These are phyloP conservation scores for Pelargonium myrrhifolium DNA, from an alignment of 441 rosid species.

Conservation along the genomic window DNA sequence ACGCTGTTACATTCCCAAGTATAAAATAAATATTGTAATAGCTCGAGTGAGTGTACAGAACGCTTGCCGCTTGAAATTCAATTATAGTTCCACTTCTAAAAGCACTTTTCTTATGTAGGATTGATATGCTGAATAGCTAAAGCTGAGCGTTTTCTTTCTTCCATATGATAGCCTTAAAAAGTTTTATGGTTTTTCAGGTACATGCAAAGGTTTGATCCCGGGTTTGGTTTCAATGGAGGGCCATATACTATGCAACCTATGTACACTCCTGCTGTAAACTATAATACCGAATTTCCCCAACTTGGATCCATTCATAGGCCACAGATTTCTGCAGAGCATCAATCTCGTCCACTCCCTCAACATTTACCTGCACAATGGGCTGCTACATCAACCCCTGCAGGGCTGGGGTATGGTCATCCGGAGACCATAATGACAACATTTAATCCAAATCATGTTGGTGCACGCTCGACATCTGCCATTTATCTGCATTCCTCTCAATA, in stretches of 20 bases:
- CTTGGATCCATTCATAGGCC: constrained; percentile 56
- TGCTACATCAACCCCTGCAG: constrained; percentile 42
- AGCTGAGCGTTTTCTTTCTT: constrained; percentile 2
- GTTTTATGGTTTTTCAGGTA: constrained; percentile 37
- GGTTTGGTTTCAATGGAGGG: constrained; percentile 60
- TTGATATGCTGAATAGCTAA: not conserved
- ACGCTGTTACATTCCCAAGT: too few species aligned
- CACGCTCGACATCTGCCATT: constrained; percentile 42
- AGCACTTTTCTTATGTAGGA: not conserved
- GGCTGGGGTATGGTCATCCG: constrained; percentile 70
- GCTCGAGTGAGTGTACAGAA: not conserved
- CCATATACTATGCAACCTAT: constrained; percentile 60
- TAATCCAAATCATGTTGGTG: constrained; percentile 51
- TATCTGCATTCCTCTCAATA: constrained; percentile 62
- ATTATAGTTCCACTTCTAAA: not conserved
- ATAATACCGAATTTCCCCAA: constrained; percentile 80
- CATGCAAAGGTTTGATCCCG: constrained; percentile 76
- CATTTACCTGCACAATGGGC: constrained; percentile 55
- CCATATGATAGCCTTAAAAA: not conserved
- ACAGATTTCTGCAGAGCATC: constrained; percentile 57
- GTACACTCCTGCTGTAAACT: constrained; percentile 65
- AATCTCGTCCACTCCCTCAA: constrained; percentile 45
- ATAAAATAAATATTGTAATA: too few species aligned
- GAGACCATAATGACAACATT: constrained; percentile 58
- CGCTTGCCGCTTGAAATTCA: not conserved